A percentile compares a stretch with the other conserved stretches of the same genome.
Evolutionary conservation across 192 early-diverging fungal genomes (phyloP).

Genomic region (Coemansia sp.): DNA sequence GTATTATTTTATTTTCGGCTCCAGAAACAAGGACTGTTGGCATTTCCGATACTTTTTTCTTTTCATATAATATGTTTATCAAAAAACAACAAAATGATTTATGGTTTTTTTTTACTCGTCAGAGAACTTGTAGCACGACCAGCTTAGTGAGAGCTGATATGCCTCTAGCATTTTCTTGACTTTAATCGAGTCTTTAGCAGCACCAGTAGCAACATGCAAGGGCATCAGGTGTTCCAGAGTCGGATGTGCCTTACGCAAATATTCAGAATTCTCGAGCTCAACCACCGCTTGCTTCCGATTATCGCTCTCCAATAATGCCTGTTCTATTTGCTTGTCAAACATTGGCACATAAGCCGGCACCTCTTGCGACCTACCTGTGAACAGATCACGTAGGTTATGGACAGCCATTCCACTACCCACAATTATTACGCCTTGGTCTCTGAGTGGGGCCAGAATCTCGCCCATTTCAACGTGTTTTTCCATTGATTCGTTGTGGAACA

Average conservation of each 20-base stretch:
- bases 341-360: slow-evolving; percentile 56
- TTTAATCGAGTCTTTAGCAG: slow-evolving; percentile 51
- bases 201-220: slow-evolving; percentile 66
- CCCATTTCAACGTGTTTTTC: slow-evolving; percentile 59
- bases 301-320: slow-evolving; percentile 23
- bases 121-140: slow-evolving; percentile 40
- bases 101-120: background rate
- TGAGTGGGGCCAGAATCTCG: slow-evolving; percentile 49
- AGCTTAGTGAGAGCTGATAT: slow-evolving; percentile 35
- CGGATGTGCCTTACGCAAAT: slow-evolving; percentile 60
- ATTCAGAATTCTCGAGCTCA: slow-evolving; percentile 45
- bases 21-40: background rate
- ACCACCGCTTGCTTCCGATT: slow-evolving; percentile 43
- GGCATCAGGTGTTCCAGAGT: slow-evolving; percentile 69
- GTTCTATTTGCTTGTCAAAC: slow-evolving; percentile 64
- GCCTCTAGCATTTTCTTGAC: slow-evolving; percentile 36
- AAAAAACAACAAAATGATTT: background rate
- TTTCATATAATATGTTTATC: too few species aligned
- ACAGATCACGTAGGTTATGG: slow-evolving; percentile 64
- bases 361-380: slow-evolving; percentile 19
- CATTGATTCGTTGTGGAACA: slow-evolving; percentile 58
- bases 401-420: slow-evolving; percentile 68
- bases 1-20: background rate
- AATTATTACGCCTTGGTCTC: slow-evolving; percentile 63
- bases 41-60: too few species aligned